These are phyloP conservation scores for Penicillium taxi DNA, from an alignment of 495 filamentous ascomycete genomes.

Conservation along the genomic window DNA sequence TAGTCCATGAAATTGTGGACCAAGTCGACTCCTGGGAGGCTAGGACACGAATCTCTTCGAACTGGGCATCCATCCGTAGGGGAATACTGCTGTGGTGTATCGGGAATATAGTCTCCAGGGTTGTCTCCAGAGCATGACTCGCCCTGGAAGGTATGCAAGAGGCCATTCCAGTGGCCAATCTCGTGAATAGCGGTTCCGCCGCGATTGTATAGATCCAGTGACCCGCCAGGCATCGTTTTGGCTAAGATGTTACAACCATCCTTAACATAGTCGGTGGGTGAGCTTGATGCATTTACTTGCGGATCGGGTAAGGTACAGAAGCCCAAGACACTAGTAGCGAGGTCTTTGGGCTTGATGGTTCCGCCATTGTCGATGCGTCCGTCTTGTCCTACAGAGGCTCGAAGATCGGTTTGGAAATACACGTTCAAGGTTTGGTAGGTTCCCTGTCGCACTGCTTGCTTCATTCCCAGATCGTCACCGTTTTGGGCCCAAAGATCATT, in stretches of 20 bases:
- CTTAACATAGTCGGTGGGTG: slow-evolving; percentile 32
- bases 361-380: slow-evolving; percentile 11
- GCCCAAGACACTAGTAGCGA: slow-evolving; percentile 35
- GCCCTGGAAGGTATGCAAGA: slow-evolving; percentile 50
- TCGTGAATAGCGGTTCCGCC: slow-evolving; percentile 49
- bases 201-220: slow-evolving; percentile 36
- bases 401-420: slow-evolving; percentile 45
- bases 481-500: slow-evolving; percentile 63
- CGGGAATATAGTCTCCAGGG: slow-evolving; percentile 44
- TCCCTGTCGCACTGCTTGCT: slow-evolving; percentile 52
- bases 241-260: slow-evolving; percentile 50
- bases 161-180: slow-evolving; percentile 53
- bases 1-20: slow-evolving; percentile 53
- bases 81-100: slow-evolving; percentile 44
- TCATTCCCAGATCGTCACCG: slow-evolving; percentile 53
- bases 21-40: slow-evolving; percentile 36
- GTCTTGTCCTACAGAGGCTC: slow-evolving; percentile 15
- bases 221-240: slow-evolving; percentile 41
- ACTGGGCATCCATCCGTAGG: slow-evolving; percentile 45
- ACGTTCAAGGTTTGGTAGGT: slow-evolving; percentile 43
- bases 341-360: slow-evolving; percentile 8
- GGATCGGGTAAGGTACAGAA: slow-evolving; percentile 44
- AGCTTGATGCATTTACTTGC: slow-evolving; percentile 26
- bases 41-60: slow-evolving; percentile 41
- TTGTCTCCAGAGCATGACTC: slow-evolving; percentile 34